Percentiles rank a stretch among this genome's conserved stretches.
These are phyloP conservation scores for Boletus barrowsii DNA, from an alignment of 768 basidiomycete genomes.

Conservation along the genomic window DNA sequence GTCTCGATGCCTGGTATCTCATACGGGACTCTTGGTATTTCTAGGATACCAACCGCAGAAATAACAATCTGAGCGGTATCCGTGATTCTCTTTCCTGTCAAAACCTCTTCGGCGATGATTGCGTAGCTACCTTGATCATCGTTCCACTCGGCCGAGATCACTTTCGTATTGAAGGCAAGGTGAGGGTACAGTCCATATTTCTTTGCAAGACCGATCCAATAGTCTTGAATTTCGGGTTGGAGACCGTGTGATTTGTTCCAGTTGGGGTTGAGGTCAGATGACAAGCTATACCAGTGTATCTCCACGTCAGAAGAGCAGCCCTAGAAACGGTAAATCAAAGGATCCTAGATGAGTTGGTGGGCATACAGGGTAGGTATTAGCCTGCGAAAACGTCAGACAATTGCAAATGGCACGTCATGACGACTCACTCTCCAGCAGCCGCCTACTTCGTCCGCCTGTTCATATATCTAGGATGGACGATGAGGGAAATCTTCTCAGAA, in stretches of 20 bases:
- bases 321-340: slow-evolving; percentile 16
- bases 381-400: slow-evolving; percentile 19
- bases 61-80: slow-evolving; percentile 47
- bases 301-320: slow-evolving; percentile 45
- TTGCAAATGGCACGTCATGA: not conserved
- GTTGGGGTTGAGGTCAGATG: slow-evolving; percentile 44
- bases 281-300: slow-evolving; percentile 45
- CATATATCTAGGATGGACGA: slow-evolving; percentile 36
- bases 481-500: not conserved
- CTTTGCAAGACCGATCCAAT: slow-evolving; percentile 39
- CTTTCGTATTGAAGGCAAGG: slow-evolving; percentile 43
- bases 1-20: slow-evolving; percentile 32
- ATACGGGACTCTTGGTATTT: slow-evolving; percentile 40
- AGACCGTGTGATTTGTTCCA: slow-evolving; percentile 43
- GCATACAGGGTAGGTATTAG: slow-evolving; percentile 27
- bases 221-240: slow-evolving; percentile 42
- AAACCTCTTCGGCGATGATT: slow-evolving; percentile 31
- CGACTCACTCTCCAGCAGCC: slow-evolving; percentile 51
- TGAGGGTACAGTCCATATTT: slow-evolving; percentile 42
- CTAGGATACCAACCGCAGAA: slow-evolving; percentile 48
- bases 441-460: slow-evolving; percentile 43
- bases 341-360: not conserved
- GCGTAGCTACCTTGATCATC: slow-evolving; percentile 33
- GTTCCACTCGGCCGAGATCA: slow-evolving; percentile 48
- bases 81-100: slow-evolving; percentile 27